Conservation (phyloP, 2,329 filamentous ascomycete genomes). For the Aspergillus japonicus region DNA sequence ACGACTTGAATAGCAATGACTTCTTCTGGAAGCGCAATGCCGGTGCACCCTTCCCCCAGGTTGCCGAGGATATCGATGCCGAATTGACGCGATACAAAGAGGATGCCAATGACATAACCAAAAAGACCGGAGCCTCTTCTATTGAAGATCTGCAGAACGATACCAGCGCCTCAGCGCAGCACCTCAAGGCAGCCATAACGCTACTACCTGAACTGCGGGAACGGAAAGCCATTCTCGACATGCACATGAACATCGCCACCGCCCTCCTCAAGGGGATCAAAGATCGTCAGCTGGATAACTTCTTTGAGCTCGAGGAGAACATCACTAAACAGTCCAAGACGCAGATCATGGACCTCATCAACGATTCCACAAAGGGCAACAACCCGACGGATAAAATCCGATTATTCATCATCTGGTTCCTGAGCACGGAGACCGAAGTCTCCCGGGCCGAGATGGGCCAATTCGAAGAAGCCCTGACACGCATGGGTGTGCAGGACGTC, state of each 20-base stretch:
- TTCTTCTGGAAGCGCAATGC: conserved; percentile 98
- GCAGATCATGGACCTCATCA: conserved; percentile 84
- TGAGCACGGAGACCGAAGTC: conserved; percentile 89
- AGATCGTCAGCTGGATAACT: conserved; percentile 91
- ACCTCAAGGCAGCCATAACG: conserved; percentile 93
- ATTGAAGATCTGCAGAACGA: conserved; percentile 92
- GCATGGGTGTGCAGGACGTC: conserved; percentile 69
- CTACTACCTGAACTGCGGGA: conserved; percentile 87
- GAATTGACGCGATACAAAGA: conserved; percentile 95
- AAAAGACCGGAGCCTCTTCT: conserved; percentile 88
- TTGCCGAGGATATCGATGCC: conserved; percentile 92
- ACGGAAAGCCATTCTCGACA: conserved; percentile 87
- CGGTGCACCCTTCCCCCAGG: conserved; percentile 85
- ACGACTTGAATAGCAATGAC: conserved; percentile 84
- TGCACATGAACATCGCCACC: conserved; percentile 98
- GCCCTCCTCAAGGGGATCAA: conserved; percentile 81
- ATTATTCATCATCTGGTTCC: conserved; percentile 94
- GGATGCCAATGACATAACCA: conserved; percentile 89
- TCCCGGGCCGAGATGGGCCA: conserved; percentile 76
- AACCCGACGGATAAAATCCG: conserved; percentile 86
- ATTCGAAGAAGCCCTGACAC: conserved; percentile 79
- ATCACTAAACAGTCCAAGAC: conserved; percentile 87
- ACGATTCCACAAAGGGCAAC: conserved; percentile 75
- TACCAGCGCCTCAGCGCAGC: conserved; percentile 82
- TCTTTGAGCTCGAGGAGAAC: conserved; percentile 91